These are phyloP conservation scores for Silybum marianum DNA, from an alignment of 129 eudicot species.

Conservation along the genomic window DNA sequence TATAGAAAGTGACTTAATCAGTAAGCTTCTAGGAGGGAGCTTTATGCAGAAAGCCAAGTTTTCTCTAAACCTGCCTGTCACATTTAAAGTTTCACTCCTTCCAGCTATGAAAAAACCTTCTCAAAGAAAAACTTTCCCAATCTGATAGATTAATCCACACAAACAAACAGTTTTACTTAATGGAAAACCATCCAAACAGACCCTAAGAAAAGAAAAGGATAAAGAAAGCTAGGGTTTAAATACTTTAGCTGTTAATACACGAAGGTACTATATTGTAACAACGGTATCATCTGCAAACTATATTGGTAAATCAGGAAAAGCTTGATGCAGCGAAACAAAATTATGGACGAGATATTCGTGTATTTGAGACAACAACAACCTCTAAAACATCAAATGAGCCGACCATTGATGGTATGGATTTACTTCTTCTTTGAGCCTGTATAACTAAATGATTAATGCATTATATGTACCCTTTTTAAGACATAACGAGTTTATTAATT, in stretches of 20 bases:
- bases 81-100: too few species aligned
- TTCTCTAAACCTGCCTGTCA: too few species aligned
- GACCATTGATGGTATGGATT: slow-evolving; percentile 44
- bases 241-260: neutral
- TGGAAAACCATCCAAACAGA: too few species aligned
- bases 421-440: neutral
- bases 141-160: too few species aligned
- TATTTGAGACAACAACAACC: slow-evolving; percentile 65
- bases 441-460: neutral
- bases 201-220: neutral
- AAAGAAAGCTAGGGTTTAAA: neutral
- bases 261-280: neutral
- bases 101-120: too few species aligned
- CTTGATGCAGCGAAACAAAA: slow-evolving; percentile 68
- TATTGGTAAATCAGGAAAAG: slow-evolving; percentile 49
- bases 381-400: slow-evolving; percentile 48
- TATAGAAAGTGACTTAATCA: too few species aligned
- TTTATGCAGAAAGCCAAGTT: too few species aligned
- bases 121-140: too few species aligned
- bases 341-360: slow-evolving; percentile 80
- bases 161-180: too few species aligned
- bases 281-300: neutral
- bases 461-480: neutral
- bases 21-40: too few species aligned
- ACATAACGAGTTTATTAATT: slow-evolving; percentile 11